Evolutionary conservation across 2,329 filamentous ascomycete species (phyloP).

Genomic region (Ascochyta viciae-villosae): DNA sequence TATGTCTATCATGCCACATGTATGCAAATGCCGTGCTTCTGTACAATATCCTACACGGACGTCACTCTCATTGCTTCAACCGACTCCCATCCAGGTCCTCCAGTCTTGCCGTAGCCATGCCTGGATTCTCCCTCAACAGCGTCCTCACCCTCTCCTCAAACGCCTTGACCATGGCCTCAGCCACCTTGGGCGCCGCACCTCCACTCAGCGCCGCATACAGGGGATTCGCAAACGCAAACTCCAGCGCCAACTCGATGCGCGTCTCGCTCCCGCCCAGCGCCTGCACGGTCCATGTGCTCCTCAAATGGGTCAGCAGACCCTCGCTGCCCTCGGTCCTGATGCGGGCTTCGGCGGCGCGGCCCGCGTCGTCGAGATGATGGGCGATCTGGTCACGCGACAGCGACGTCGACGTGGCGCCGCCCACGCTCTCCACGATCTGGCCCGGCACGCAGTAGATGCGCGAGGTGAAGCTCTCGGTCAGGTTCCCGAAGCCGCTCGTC

Average conservation of each 20-base stretch:
- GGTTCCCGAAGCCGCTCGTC: slow-evolving; percentile 82
- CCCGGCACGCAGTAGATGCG: slow-evolving; percentile 78
- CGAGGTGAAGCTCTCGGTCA: slow-evolving; percentile 84
- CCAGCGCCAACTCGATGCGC: slow-evolving; percentile 76
- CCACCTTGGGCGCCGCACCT: slow-evolving; percentile 83
- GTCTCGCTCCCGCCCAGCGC: slow-evolving; percentile 62
- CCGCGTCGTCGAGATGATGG: slow-evolving; percentile 49
- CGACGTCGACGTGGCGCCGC: slow-evolving; percentile 62
- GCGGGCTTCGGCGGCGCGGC: not conserved
- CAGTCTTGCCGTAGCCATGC: slow-evolving; percentile 31
- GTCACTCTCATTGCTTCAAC: slow-evolving; percentile 17
- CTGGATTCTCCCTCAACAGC: slow-evolving; percentile 50
- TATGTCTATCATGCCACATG: not conserved
- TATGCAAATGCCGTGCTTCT: not conserved
- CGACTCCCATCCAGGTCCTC: slow-evolving; percentile 38
- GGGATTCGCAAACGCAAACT: slow-evolving; percentile 88
- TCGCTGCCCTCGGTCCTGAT: slow-evolving; percentile 11
- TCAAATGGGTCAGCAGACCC: slow-evolving; percentile 69
- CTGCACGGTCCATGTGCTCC: slow-evolving; percentile 72
- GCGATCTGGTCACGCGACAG: slow-evolving; percentile 51
- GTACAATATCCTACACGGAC: not conserved
- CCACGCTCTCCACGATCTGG: slow-evolving; percentile 77
- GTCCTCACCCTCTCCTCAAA: slow-evolving; percentile 82
- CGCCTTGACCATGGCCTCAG: slow-evolving; percentile 86
- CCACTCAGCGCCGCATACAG: slow-evolving; percentile 82